phyloP scores from a whole-genome alignment of 2,329 filamentous ascomycete genomes.

The Dothideomycetes sp. region DNA sequence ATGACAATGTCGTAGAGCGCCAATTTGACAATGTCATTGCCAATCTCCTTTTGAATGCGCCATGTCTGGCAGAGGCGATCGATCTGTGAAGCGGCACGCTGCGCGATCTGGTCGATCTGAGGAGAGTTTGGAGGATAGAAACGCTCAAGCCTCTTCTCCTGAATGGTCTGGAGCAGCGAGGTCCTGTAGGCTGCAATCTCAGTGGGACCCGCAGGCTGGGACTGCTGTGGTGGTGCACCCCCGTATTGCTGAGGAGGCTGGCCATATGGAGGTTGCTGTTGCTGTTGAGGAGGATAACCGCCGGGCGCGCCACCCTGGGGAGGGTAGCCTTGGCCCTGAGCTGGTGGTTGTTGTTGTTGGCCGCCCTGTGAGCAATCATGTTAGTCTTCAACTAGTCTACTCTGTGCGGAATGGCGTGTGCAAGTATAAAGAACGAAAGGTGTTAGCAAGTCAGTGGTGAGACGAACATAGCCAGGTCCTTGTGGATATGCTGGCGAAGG shows the following conservation, averaged over 20 bases:
- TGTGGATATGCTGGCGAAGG: not conserved
- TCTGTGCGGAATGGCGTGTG: no score
- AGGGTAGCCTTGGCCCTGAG: no score
- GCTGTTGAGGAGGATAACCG: conserved; percentile 14
- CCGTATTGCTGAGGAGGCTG: conserved; percentile 16
- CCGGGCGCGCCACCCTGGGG: not conserved
- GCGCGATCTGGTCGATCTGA: conserved; percentile 39
- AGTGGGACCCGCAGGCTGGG: conserved; percentile 33
- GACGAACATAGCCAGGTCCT: not conserved
- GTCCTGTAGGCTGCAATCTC: conserved; percentile 46
- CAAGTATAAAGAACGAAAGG: no score
- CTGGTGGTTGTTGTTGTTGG: not conserved
- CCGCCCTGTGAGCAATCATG: no score
- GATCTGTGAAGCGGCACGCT: conserved; percentile 38
- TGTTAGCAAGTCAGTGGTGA: not conserved
- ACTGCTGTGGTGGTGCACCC: conserved; percentile 18
- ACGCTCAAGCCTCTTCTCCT: conserved; percentile 47
- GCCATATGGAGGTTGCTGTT: conserved; percentile 17
- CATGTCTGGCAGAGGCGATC: conserved; percentile 46
- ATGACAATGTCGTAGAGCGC: conserved; percentile 51
- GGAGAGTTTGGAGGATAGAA: conserved; percentile 49
- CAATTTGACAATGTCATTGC: conserved; percentile 52
- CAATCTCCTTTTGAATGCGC: conserved; percentile 48
- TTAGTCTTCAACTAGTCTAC: no score
- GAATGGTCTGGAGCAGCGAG: conserved; percentile 43